Base-by-base conservation (phyloP, 2,329 filamentous ascomycete genomes). In the Harringtonia lauricola region DNA sequence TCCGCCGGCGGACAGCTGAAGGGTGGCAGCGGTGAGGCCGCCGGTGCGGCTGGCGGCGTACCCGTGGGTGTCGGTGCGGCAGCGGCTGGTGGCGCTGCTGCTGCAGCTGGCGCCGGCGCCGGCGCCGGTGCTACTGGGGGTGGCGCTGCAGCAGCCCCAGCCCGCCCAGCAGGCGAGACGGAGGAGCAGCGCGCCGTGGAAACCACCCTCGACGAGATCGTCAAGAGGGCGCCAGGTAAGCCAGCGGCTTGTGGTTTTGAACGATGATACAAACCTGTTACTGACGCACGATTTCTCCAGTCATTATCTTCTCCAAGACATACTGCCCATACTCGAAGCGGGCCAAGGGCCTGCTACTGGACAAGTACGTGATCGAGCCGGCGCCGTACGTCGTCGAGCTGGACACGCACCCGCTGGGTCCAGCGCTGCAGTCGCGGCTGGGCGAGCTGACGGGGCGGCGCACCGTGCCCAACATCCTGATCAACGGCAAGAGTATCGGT, bases 291-390 rank as follows among this genome's bases (percentile, higher is more conserved):
- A n/a, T n/a, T n/a, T n/a, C n/a, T n/a, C n/a, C 21, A 92, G 87
- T 96, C 47, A 85, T 95, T 59, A 86, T 98, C 55, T 96, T 96
- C 67, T 95, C 88, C 51, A 96, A 98, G 64, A 78, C 84, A 1
- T 95, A 90, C 65, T 98, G 92, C 62, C 87, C 84, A 1, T 82
- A 76, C 65, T 95, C 88, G 41, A 83, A 80, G 58, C 80, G 79
- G 53, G 92, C 92, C 37, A 98, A 98, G 65, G 70, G 72, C 36
- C 75, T 96, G 44, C 75, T 98, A 34, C 76, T 95, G 35, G 78
- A 89, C 19, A 81, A 83, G 54, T 96, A 96, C 68, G 70, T 69
- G 43, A 94, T 98, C 58, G 74, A 78, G 1, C 92, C 92, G 0
- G 65, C 76, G 12, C 92, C 92, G 0, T 84, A 81, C 57, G 83